Conservation (phyloP, 202 grass and related monocot species). For the Brachypodium distachyon region DNA sequence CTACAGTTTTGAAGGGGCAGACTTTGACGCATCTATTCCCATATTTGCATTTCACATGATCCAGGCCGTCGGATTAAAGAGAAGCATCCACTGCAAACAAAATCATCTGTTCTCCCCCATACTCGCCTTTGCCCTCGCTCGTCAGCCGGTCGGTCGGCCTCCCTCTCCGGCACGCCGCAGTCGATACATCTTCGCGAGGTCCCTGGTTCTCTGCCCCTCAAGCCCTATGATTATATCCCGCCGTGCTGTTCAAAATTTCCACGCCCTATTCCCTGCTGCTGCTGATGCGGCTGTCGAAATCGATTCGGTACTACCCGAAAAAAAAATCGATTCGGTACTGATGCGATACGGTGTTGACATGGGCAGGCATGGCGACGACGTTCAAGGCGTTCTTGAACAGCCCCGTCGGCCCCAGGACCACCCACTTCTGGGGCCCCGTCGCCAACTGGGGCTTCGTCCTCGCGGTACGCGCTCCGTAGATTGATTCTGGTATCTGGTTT, state of each 20-base stretch:
- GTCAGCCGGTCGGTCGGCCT: neutral
- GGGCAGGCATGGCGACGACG: conserved; percentile 27
- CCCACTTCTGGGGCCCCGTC: conserved; percentile 81
- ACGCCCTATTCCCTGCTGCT: neutral
- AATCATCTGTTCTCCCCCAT: neutral
- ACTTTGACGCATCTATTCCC: no score
- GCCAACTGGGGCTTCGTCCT: conserved; percentile 76
- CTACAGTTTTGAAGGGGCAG: no score
- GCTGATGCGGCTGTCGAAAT: neutral
- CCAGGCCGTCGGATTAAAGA: no score
- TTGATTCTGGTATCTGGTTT: neutral
- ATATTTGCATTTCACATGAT: no score
- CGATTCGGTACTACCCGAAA: neutral
- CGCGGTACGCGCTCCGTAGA: conserved; percentile 42
- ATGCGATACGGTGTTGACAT: conserved; percentile 2
- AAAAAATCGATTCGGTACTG: neutral
- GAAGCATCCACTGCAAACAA: no score
- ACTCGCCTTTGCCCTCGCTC: neutral
- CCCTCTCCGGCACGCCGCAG: neutral
- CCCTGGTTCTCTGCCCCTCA: neutral
- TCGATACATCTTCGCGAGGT: neutral
- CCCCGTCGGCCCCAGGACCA: conserved; percentile 79
- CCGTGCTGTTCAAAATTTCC: neutral
- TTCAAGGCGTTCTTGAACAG: conserved; percentile 82
- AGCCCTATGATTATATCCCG: neutral